A percentile compares a stretch with the other conserved stretches of the same genome.
Conservation (phyloP, 257 asterid species). For the Forsythia viridissima region DNA sequence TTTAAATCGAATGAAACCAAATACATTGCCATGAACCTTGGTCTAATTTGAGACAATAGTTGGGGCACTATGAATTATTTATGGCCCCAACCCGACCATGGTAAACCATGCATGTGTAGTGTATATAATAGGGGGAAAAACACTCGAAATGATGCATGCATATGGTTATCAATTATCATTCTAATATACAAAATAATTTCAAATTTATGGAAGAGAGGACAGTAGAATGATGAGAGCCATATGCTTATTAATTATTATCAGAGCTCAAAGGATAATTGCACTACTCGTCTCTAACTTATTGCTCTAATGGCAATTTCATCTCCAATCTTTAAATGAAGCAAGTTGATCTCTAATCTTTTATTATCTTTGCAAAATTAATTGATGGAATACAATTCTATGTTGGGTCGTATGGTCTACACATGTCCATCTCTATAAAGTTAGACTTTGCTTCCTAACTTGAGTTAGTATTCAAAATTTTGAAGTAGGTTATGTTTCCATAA, state of each 20-base stretch:
- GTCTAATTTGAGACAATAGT: not conserved
- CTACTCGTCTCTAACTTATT: not conserved
- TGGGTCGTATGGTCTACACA: not conserved
- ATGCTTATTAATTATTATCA: not conserved
- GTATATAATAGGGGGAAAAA: not conserved
- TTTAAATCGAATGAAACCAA: not conserved
- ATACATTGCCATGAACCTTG: not conserved
- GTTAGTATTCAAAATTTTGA: not conserved
- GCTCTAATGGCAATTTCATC: not conserved
- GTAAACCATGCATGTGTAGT: not conserved
- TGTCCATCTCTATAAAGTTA: not conserved
- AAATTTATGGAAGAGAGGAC: not conserved
- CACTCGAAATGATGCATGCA: not conserved
- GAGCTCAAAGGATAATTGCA: not conserved
- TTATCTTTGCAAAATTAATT: too few species aligned
- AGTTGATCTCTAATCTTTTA: not conserved
- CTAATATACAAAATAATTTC: not conserved
- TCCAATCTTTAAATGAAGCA: not conserved
- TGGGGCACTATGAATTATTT: not conserved
- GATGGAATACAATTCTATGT: not conserved
- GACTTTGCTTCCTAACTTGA: not conserved
- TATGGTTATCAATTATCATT: not conserved
- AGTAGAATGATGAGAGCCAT: not conserved
- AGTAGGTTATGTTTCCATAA: too few species aligned
- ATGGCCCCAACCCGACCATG: not conserved